phyloP scores from a whole-genome alignment of 179 eudicot species.

The Heliamphora pulchella region DNA sequence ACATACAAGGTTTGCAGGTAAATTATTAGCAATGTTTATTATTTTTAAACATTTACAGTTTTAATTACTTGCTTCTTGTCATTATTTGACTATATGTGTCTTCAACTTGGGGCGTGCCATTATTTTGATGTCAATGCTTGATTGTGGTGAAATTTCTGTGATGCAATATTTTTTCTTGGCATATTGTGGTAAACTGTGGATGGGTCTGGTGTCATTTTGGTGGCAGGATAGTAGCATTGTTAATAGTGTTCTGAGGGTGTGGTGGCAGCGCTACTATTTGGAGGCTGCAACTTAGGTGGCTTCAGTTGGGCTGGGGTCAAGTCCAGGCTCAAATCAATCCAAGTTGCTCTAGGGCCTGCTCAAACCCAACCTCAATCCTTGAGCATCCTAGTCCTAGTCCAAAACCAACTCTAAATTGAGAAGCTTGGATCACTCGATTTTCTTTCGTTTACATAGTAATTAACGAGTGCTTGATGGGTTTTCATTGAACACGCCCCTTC shows the following conservation, averaged over 20 bases:
- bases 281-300: background rate
- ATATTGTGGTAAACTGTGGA: background rate
- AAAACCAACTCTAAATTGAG: background rate
- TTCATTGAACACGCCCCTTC: background rate
- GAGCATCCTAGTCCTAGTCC: too few relatives aligned
- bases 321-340: background rate
- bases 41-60: too few relatives aligned
- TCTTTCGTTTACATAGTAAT: too few relatives aligned
- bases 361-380: background rate
- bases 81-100: background rate
- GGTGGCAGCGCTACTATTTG: background rate
- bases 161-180: background rate
- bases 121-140: background rate
- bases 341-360: background rate
- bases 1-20: constrained; percentile 78
- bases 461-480: background rate
- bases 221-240: background rate
- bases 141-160: background rate
- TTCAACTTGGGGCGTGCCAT: background rate
- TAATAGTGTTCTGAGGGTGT: background rate
- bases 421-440: background rate
- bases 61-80: background rate
- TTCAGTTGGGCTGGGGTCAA: background rate
- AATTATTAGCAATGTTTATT: background rate
- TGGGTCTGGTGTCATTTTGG: background rate